Conservation (phyloP, 192 early-diverging fungal genomes). For the Ambispora gerdemannii region DNA sequence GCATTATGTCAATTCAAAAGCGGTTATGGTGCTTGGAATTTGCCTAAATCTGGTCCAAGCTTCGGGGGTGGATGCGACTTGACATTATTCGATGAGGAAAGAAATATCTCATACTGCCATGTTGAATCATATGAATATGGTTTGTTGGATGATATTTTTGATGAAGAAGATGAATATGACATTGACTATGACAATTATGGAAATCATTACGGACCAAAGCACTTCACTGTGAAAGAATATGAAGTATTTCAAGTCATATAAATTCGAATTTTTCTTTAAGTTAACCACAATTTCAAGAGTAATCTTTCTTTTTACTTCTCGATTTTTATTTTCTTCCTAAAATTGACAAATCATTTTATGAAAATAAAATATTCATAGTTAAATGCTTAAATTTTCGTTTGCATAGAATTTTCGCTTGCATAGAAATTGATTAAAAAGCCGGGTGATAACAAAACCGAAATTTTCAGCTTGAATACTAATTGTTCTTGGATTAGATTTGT, state of each 20-base stretch:
- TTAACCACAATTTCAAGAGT: neutral
- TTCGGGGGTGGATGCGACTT: constrained; percentile 20
- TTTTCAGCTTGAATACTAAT: no score
- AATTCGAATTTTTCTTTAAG: neutral
- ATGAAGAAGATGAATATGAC: no score
- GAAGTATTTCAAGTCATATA: constrained; percentile 30
- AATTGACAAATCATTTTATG: neutral
- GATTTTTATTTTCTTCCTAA: neutral
- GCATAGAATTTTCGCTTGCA: no score
- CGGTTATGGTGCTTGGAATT: neutral
- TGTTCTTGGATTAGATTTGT: no score
- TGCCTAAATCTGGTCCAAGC: constrained; percentile 6
- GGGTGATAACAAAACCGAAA: no score
- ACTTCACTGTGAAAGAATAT: constrained; percentile 24
- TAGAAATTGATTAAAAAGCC: no score
- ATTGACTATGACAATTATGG: no score
- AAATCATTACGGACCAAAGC: no score
- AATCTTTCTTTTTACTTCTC: neutral
- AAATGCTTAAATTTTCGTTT: neutral
- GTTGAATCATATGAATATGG: neutral
- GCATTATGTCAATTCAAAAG: neutral
- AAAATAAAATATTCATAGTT: neutral
- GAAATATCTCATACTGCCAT: constrained; percentile 3
- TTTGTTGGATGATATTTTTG: constrained; percentile 8
- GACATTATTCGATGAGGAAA: constrained; percentile 19